phyloP scores from a whole-genome alignment of 1,139 yeast genomes.

The Yamadazyma mexicana region DNA sequence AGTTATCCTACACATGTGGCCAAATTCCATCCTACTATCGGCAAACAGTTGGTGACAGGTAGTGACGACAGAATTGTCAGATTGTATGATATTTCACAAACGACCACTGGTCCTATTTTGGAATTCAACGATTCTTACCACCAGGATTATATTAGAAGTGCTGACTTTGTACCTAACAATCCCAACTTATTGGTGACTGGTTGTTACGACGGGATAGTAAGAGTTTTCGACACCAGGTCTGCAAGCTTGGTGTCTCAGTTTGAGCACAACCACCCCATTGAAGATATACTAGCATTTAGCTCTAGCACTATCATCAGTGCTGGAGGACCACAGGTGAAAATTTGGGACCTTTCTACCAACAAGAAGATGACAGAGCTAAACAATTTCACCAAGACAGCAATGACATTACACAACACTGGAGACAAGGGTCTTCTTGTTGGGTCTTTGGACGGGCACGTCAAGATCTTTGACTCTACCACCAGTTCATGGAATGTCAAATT shows the following conservation, averaged over 20 bases:
- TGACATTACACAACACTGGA: slow-evolving; percentile 71
- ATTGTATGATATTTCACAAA: slow-evolving; percentile 84
- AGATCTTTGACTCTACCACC: slow-evolving; percentile 79
- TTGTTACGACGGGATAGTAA: slow-evolving; percentile 84
- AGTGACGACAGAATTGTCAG: slow-evolving; percentile 88
- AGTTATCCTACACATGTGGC: slow-evolving; percentile 91
- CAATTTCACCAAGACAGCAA: slow-evolving; percentile 91
- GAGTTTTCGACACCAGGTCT: slow-evolving; percentile 86
- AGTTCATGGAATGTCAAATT: slow-evolving; percentile 85
- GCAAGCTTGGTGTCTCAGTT: slow-evolving; percentile 39
- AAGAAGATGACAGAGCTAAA: slow-evolving; percentile 60
- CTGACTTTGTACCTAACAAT: slow-evolving; percentile 71
- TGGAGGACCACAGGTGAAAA: slow-evolving; percentile 85
- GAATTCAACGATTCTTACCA: slow-evolving; percentile 68
- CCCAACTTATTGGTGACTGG: slow-evolving; percentile 86
- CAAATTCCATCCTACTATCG: slow-evolving; percentile 78
- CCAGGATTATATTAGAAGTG: slow-evolving; percentile 85
- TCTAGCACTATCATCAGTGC: slow-evolving; percentile 80
- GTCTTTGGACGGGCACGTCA: slow-evolving; percentile 95
- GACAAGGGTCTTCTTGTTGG: slow-evolving; percentile 85
- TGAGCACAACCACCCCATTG: slow-evolving; percentile 63
- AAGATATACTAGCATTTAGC: slow-evolving; percentile 77
- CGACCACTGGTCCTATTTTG: slow-evolving; percentile 60
- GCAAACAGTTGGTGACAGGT: slow-evolving; percentile 78
- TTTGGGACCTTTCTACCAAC: slow-evolving; percentile 90